Evolutionary conservation across 768 basidiomycete genomes (phyloP).

Genomic region (Russula earlei): DNA sequence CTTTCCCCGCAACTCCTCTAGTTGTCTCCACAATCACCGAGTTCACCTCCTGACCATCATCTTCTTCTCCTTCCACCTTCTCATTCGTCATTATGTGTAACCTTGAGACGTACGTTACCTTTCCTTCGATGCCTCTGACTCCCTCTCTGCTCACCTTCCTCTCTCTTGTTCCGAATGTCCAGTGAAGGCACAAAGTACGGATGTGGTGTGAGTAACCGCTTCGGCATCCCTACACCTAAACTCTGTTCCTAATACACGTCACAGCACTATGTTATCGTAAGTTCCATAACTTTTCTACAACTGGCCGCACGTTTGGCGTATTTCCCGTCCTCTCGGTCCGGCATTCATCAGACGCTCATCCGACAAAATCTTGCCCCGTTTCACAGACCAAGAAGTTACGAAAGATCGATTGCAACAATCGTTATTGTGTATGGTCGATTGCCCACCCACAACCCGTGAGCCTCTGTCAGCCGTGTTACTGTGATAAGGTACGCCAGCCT

Average conservation of each 20-base stretch:
- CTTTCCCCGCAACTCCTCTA: constrained; percentile 2
- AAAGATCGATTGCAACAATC: constrained; percentile 47
- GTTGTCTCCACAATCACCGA: constrained; percentile 1
- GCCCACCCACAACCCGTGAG: constrained; percentile 29
- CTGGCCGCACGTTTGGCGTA: constrained; percentile 5
- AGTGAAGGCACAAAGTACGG: constrained; percentile 70
- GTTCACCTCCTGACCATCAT: neutral
- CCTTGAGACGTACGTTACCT: constrained; percentile 31
- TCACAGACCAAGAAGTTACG: constrained; percentile 40
- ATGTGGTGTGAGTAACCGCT: constrained; percentile 42
- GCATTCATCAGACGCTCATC: constrained; percentile 9
- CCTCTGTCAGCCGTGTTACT: constrained; percentile 32
- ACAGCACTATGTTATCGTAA: constrained; percentile 62
- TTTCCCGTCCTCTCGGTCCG: constrained; percentile 5
- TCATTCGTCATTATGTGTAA: constrained; percentile 28
- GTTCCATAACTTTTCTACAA: constrained; percentile 23
- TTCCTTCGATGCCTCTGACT: neutral
- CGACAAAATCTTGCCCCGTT: neutral
- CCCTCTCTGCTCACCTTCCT: constrained; percentile 12
- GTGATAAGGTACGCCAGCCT: constrained; percentile 33
- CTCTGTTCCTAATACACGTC: constrained; percentile 17
- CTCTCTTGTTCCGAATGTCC: constrained; percentile 22
- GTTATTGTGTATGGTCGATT: constrained; percentile 33
- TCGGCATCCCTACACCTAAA: constrained; percentile 21
- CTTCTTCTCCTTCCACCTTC: neutral